Base-by-base conservation (phyloP, 78 protist genomes). In the Dictyostelium purpureum region DNA sequence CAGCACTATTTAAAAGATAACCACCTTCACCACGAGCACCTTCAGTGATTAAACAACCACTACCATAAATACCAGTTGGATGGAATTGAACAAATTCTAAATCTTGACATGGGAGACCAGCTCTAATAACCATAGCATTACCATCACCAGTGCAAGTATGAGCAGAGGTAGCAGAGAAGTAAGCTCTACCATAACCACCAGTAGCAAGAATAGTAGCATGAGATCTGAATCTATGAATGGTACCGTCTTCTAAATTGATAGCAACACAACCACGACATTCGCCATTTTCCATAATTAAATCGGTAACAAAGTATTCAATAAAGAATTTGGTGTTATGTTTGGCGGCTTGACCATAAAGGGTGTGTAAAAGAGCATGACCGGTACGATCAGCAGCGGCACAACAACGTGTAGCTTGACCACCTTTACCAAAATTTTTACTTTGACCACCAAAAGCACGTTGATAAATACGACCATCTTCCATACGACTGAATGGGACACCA, bases 91-190 rank as follows among this genome's bases (percentile, higher is more conserved):
- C 99, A 82, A 99, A 99, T 94, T 99, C 99, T 19, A 96, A 61
- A 57, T 97, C 99, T 74, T 89, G 99, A 97, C 61, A 98, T 95
- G 96, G 96, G 4, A 94, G 45, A 43, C 98, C 96, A 4, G 96
- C 96, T 65, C 96, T 94, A n/a, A 96, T 78, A 7, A 90, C 99
- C 99, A 99, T 99, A 47, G 98, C 99, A 59, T 65, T 94, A 69
- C 99, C 99, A 90, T 99, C 99, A 26, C 99, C 99, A 19, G 99
- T 99, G 96, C 99, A 99, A 21, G 99, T 96, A 95, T 99, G 99
- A 24, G 99, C 99, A 2, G 97, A 88, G 24, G 99, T 99, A 49
- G 97, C 96, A 5, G 97, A 91, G 96, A 96, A 97, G 71, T 96
- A 98, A 24, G 98, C 97, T 52, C 98, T 96, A 6, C 99, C 99